Base-by-base conservation (phyloP, 2,329 filamentous ascomycete species). In the Fusarium guadeloupense region DNA sequence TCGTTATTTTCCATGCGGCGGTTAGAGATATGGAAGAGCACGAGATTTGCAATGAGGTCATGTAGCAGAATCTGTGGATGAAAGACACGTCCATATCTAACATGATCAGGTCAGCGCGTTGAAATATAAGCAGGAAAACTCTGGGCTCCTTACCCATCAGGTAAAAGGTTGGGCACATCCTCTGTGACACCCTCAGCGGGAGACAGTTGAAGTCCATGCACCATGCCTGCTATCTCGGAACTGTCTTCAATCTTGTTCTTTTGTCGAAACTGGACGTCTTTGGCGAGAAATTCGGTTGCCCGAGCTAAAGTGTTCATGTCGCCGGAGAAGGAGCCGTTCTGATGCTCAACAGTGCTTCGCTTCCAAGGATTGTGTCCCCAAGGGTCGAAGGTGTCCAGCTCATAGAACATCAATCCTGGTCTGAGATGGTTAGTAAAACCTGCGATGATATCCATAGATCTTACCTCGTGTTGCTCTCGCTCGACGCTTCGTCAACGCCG, bases 101-200 rank as follows among this genome's bases (percentile, higher is more conserved):
- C 23, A 25, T 58, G 23, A 9, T 25, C 23, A 25, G 23, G 6
- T 25, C 23, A 25, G 23, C 6, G 9, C 6, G 23, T 9, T 25
- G 9, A 6, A 9, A 50, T 1, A n/a, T n/a, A n/a, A n/a, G n/a
- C n/a, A n/a, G n/a, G n/a, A n/a, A n/a, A n/a, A n/a, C n/a, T n/a
- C n/a, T n/a, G n/a, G n/a, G n/a, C n/a, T n/a, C n/a, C 23, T 6
- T 38, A 57, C 54, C 54, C 55, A 14, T 56, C 51, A 37, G 51
- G 55, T 16, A 25, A n/a, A n/a, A n/a, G n/a, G n/a, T n/a, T n/a
- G n/a, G 50, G 33, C 0, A 55, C 54, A 16, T 49, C 33, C 4
- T 37, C 34, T 14, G 26, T 38, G 4, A 26, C 52, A 2, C 34
- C 46, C 6, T 33, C 39, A 26, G 39, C n/a, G n/a, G n/a, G 25